Base-by-base conservation (phyloP, 371 early-diverging fungal species). In the Mortierella sp. region DNA sequence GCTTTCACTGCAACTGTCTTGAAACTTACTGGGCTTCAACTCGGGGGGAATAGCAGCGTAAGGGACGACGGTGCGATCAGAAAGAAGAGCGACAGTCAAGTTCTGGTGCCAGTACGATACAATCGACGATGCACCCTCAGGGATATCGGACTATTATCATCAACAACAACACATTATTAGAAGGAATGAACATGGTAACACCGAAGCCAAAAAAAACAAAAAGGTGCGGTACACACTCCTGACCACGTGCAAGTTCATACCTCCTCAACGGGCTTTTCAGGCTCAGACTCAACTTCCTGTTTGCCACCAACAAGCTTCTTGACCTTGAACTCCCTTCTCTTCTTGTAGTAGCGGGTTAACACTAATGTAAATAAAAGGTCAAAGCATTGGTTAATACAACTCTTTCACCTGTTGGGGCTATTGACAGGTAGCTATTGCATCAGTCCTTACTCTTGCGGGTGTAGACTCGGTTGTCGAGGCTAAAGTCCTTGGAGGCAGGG, bases 61-160 rank as follows among this genome's bases (percentile, higher is more conserved):
- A 72, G 94, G 91, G 84, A 93, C 42, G 48, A 85, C 10, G 58
- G 78, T 28, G 79, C 88, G 71, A n/a, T 93, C 92, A 21, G 88
- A 90, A 38, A 97, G 89, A 4, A 96, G 72, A 70, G 89, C 88
- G 50, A 97, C 79, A 7, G 97, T 97, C 74, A 97, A 81, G 80
- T 98, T 97, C 31, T 92, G 91, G 88, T 94, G 94, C 97, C 97
- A 97, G 89, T 97, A 93, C 50, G 96, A 93, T n/a, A 95, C 91
- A 76, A 95, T 88, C 7, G 94, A 91, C 0, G 88, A 91, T 26
- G 38, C 55, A 31, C 42, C 68, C 44, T 68, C 68, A 24, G 82
- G 74, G 7, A 86, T 50, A 84, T 73, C 87, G 80, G 34, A 83
- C 90, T 77, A 52, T 6, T 38, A 21, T n/a, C 38, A 44, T 9